Conservation (phyloP, 768 basidiomycete species). For the Cubamyces sp. region DNA sequence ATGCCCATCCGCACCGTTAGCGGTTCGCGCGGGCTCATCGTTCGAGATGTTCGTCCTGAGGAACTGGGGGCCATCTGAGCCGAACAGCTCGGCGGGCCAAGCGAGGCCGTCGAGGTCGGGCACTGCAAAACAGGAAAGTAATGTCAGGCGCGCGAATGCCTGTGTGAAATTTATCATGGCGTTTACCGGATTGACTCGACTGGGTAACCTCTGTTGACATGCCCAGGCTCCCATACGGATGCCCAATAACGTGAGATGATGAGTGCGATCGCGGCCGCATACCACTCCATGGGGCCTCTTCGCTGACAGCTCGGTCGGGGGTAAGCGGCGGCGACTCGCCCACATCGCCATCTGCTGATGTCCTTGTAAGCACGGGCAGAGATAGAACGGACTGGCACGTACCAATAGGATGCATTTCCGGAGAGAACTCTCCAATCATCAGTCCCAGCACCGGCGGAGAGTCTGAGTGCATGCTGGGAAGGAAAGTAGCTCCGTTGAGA, state of each 20-base stretch:
- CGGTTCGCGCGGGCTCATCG: not conserved
- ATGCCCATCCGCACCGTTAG: not conserved
- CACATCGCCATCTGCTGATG: conserved; percentile 2
- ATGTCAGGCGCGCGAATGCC: conserved; percentile 2
- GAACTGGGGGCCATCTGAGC: not conserved
- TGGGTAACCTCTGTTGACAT: conserved; percentile 2
- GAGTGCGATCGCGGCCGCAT: conserved; percentile 9
- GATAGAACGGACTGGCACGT: not conserved
- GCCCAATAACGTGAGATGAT: not conserved
- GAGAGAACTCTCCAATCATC: conserved; percentile 11
- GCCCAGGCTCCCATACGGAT: not conserved
- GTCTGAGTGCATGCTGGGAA: conserved; percentile 12
- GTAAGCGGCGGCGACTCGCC: conserved; percentile 10
- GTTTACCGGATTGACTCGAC: conserved; percentile 14
- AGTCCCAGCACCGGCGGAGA: conserved; percentile 9
- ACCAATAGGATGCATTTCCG: not conserved
- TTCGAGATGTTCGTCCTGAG: not conserved
- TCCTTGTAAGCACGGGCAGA: not conserved
- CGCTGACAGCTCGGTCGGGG: not conserved
- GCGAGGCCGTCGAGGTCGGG: conserved; percentile 3
- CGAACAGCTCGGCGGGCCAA: conserved; percentile 1
- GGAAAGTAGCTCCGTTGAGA: conserved; percentile 10
- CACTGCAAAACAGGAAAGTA: conserved; percentile 7
- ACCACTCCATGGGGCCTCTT: not conserved
- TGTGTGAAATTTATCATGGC: not conserved